Evolutionary conservation across 176 grass and related monocot species (phyloP), one percentile per base, ranked within the genome.

Genomic region (Triticum dicoccoides): DNA sequence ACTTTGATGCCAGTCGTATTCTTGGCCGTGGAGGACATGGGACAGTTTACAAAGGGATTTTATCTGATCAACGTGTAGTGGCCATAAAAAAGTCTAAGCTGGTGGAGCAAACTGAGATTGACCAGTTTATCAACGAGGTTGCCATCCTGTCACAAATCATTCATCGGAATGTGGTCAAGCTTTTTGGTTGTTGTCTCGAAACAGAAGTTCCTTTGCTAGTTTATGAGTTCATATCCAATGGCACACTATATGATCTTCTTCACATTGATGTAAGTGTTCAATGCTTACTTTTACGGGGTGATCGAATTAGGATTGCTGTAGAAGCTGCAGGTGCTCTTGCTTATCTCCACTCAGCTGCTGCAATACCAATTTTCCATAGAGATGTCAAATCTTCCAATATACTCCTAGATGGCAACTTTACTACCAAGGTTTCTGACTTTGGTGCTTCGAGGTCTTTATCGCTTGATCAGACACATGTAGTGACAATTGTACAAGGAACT

Each of bases 201-300:
- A 45, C 82, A 0, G 83, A 88, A 5, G 80, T 92, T 0, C 90
- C 92, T 0, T 69, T 94, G 45, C 15, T 92, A 3, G 92, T 94
- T 0, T 95, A 95, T 56, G 93, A 95, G 49, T 95, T 95, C 54
- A 82, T 92, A 27, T 80, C 90, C 10, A 92, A 92, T 30, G 93
- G 86, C 2, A 95, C 86, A 0, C 44, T 95, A 0, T 39, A 83
- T 42, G 63, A 90, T 0, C 65, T 84, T 27, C 73, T 95, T 39
- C 93, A 95, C 11, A 5, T 0, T 0, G n/a, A 83, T 59, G 3
- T 3, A 27, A 21, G 21, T 41, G 1, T 41, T 2, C 20, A 71
- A 27, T 85, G 45, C 32, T 18, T 69, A 5, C 1, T 89, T 0
- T 64, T 90, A 82, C 91, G 89, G 92, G 87, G 56, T 52, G 76